Base-by-base conservation (phyloP, 1,139 yeast species). In the Ashbya aceris region DNA sequence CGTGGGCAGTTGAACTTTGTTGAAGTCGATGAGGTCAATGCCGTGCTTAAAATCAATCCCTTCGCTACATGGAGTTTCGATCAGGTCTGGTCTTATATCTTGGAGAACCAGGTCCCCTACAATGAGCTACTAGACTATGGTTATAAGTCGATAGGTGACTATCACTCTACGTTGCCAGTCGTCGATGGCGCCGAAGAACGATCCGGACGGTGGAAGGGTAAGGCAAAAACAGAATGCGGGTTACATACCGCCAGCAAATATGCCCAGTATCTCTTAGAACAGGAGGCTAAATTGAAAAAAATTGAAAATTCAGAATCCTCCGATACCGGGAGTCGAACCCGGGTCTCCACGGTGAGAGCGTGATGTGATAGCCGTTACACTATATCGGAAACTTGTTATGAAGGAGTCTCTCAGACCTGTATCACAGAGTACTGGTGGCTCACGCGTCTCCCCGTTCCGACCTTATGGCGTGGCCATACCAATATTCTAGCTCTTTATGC, bases 161-260 rank as follows among this genome's bases (percentile, higher is more conserved):
- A 91, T 77, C 98, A 91, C 63, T 84, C 95, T 1, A 91, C 98
- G 0, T 77, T 67, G 33, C 96, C 97, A 1, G 95, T 86, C 8
- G 76, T 69, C 8, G 96, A 83, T 38, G 95, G 93, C 4, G 96
- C 86, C 58, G 96, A 89, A 59, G 98, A 91, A 61, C 75, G 98
- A 52, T 78, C 94, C 27, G 98, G 98, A 1, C 75, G 98, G 55
- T 91, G 98, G 98, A 83, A 83, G 69, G 96, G 96, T 2, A 76
- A 82, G 61, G 73, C 78, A 4, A 91, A 91, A 67, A 86, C 96
- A 0, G 98, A 91, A 61, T 91, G 98, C 65, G 98, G 98, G 2
- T 87, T 91, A 44, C 98, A 91, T 58, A 82, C 80, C 52, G 75
- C 87, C 2, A 74, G 80, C 31, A 74, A 83, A 48, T 87, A 81